Evolutionary conservation across 495 filamentous ascomycete species (phyloP), one percentile per base, ranked within the genome.

Genomic region (Penicillium cataractarum): DNA sequence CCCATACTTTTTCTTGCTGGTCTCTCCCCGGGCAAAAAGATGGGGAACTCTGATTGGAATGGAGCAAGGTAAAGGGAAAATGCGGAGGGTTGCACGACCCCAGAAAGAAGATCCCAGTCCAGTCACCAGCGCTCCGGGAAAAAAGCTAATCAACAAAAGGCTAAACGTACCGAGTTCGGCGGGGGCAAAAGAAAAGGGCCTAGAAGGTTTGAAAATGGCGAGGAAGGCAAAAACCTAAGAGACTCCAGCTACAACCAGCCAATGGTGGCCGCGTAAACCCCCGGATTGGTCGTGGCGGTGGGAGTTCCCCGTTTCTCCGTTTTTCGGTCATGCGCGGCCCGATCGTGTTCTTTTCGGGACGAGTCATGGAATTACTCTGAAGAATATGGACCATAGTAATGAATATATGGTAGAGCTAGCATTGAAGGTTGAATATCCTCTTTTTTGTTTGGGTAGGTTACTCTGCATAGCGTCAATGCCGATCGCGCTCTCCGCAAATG

Each of bases 81-180:
- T 46, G 42, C 42, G 42, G 42, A 46, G 42, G 21, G 3, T 19
- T 24, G 19, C 42, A 46, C 19, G 21, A 46, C 40, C 40, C 39
- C 39, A 22, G 8, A 44, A 44, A 22, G 10, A 8, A 21, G 6
- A 12, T 6, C 40, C 6, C n/a, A n/a, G n/a, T n/a, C n/a, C n/a
- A n/a, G n/a, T n/a, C n/a, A n/a, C n/a, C n/a, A 19, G 13, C n/a
- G 6, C 19, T 19, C 42, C 42, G 19, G n/a, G 40, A 42, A 42
- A 46, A 46, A 46, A 46, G 42, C 42, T 46, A 24, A 46, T 21
- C 21, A 9, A 4, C 42, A 1, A 46, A 24, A 10, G 19, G 40
- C 42, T 46, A 46, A 46, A 46, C 42, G 42, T 46, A 9, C 42
- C 42, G 42, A 22, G 21, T 46, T 46, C 42, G 42, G 42, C 19